Percentiles rank a stretch among this genome's conserved stretches.
These are phyloP conservation scores for Panicum miliaceum DNA, from an alignment of 176 grass and related monocot genomes.

Conservation along the genomic window DNA sequence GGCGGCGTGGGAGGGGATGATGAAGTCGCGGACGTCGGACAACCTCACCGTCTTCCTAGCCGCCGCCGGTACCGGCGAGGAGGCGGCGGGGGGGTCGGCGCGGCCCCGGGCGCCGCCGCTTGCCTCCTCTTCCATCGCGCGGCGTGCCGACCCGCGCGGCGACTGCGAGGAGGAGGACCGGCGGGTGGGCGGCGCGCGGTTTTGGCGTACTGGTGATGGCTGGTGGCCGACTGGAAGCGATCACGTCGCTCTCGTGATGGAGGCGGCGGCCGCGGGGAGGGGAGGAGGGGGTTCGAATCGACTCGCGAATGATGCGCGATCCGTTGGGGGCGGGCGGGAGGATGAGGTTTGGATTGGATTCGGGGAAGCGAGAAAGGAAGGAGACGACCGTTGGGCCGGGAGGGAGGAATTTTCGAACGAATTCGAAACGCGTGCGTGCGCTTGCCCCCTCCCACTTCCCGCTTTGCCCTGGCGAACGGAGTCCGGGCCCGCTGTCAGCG, in stretches of 20 bases:
- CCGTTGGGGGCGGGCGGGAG: neutral
- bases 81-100: neutral
- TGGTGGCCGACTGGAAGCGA: neutral
- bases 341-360: neutral
- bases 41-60: conserved; percentile 55
- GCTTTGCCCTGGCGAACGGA: neutral
- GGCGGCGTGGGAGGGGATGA: conserved; percentile 7
- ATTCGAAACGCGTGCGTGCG: conserved; percentile 33
- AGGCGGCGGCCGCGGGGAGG: neutral
- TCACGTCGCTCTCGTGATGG: neutral
- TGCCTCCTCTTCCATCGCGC: neutral
- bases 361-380: neutral
- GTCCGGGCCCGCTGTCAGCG: neutral
- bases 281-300: neutral
- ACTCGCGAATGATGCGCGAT: neutral
- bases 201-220: neutral
- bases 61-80: neutral
- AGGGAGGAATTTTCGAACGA: neutral
- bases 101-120: neutral
- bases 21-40: conserved; percentile 46
- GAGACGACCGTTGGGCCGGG: conserved; percentile 22
- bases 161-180: neutral
- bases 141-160: neutral
- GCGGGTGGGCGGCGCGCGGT: neutral
- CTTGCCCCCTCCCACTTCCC: neutral